phyloP scores from a whole-genome alignment of 768 basidiomycete genomes.

The Leccinum imitatum region DNA sequence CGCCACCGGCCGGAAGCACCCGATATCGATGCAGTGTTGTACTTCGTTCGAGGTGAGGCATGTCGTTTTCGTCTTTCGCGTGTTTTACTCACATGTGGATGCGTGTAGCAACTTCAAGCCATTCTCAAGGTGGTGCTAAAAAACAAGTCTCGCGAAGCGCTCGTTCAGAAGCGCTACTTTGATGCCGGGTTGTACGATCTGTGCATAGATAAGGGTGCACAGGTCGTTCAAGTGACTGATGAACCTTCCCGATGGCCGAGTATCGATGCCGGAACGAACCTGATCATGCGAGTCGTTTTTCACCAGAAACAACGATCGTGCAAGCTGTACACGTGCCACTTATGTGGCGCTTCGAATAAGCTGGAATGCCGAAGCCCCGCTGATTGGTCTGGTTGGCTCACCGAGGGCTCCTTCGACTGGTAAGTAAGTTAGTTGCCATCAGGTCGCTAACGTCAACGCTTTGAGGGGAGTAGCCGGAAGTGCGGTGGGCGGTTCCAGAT shows the following conservation, averaged over 20 bases:
- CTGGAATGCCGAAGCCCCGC: conserved; percentile 13
- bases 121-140: conserved; percentile 19
- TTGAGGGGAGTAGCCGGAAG: conserved; percentile 5
- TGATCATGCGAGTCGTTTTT: conserved; percentile 26
- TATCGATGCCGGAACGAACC: conserved; percentile 25
- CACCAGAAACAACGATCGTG: conserved; percentile 16
- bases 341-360: conserved; percentile 23
- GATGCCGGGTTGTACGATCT: conserved; percentile 26
- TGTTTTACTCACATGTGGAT: conserved; percentile 2
- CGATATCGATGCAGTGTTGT: conserved; percentile 26
- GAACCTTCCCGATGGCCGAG: conserved; percentile 24
- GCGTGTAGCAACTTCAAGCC: conserved; percentile 21
- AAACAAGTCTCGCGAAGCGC: conserved; percentile 18
- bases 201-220: conserved; percentile 23
- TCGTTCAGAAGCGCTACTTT: conserved; percentile 25
- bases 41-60: conserved; percentile 24
- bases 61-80: background rate
- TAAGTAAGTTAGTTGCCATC: background rate
- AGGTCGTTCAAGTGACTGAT: conserved; percentile 22
- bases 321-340: conserved; percentile 14
- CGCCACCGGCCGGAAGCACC: conserved; percentile 27
- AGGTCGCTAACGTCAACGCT: background rate
- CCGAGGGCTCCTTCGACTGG: conserved; percentile 26
- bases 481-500: conserved; percentile 28
- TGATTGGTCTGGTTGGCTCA: conserved; percentile 23